Base-by-base conservation (phyloP, 345 rosid genomes). In the Noccaea bulbosa region DNA sequence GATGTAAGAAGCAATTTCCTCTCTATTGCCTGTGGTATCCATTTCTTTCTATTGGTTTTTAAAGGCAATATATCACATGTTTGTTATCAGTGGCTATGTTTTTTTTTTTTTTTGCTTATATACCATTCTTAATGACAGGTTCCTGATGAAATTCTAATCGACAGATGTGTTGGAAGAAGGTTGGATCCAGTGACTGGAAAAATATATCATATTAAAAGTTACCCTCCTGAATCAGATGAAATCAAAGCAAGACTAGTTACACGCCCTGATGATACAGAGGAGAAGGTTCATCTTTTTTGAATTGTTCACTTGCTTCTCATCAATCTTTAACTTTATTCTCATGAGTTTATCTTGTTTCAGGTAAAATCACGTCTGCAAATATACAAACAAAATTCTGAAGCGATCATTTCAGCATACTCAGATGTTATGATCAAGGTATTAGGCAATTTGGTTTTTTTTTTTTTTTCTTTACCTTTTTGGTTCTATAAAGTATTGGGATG, bases 131-230 rank as follows among this genome's bases (percentile, higher is more conserved):
- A 70, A 65, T 79, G 44, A 78, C 97, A 90, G 97, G 97, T 90
- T 85, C 97, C 94, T 86, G 97, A 88, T 77, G 94, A 86, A 77
- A 83, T 82, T 86, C 87, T 90, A 76, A 83, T 88, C 65, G 85
- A 88, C 78, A 88, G 97, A 93, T 90, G 97, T 70, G 84, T 85
- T 77, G 97, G 97, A 77, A 84, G 97, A 83, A 83, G 87, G 79
- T 77, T 88, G 45, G 97, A 90, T 67, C 96, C 94, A 14, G 58
- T 73, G 44, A 86, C 91, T 5, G 87, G 91, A 65, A 90, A 87
- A 83, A 86, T 90, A 65, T 93, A 90, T 76, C 96, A 88, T 76
- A 34, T 86, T n/a, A 83, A 70, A 76, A 78, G 73, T 74, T 84
- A 86, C 64, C 97, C 88, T 63, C 98, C 93, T 8, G 89, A 83